Evolutionary conservation across 2,329 filamentous ascomycete species (phyloP), one percentile per base, ranked within the genome.

Genomic region (Colletotrichum eleusines): DNA sequence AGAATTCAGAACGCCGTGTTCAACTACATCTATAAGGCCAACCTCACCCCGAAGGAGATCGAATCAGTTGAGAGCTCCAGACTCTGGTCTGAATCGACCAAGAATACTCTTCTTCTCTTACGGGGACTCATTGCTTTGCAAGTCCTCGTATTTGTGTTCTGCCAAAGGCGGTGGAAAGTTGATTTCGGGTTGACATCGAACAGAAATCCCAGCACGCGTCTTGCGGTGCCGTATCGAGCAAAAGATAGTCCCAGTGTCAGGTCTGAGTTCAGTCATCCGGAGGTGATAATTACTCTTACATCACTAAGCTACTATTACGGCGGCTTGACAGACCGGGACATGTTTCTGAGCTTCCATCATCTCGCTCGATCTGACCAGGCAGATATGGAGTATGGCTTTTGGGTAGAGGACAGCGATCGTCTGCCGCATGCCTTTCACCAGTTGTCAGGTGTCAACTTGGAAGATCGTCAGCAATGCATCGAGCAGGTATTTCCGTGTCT

Each of bases 241-340:
- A 91, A 91, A 66, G 89, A 89, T 60, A 84, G 74, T 3, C 89
- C 89, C 0, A 81, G 86, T 0, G 77, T 82, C 0, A 81, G 86
- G 3, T 85, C 89, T 0, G 89, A 91, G 72, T 91, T 90, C 74
- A 89, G 88, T 16, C 88, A 91, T 46, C 87, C 88, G 0, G 90
- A 91, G 51, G 84, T 87, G 0, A 82, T 86, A 0, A 86, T 91
- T 18, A 66, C 84, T 0, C 77, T 91, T 0, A 91, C 89, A 0
- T 87, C 80, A 1, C 77, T 91, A 0, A 84, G 81, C 1, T 89
- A 86, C 75, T 92, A 89, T 72, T 87, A 88, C 60, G 80, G 80
- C 0, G 90, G 91, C 0, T 81, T 93, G 0, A 71, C 66, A 0
- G 76, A 90, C 18, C 75, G 85, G 0, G 82, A 91, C 1, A 75